Base-by-base conservation (phyloP, 2,329 filamentous ascomycete genomes). In the Paracoccidioides lutzii region DNA sequence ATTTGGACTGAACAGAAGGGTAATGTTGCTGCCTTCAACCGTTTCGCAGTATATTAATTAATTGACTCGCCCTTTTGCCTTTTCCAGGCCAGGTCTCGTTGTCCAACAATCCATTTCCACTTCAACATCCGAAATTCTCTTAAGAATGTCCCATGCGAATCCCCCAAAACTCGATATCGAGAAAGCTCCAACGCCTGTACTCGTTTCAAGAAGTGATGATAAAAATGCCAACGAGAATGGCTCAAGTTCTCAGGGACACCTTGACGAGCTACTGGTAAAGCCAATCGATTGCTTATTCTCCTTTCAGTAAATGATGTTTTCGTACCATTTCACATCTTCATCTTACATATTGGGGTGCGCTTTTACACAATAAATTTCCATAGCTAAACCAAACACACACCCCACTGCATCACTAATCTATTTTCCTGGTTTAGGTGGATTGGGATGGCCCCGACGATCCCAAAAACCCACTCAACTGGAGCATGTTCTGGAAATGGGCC, bases 401-500 rank as follows among this genome's bases (percentile, higher is more conserved):
- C 28, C 10, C 12, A 32, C 28, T 6, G 32, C 44, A 50, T 50
- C n/a, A 15, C 48, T 50, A 50, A 50, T 50, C 35, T 37, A 3
- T 10, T 12, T 50, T 5, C 33, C 10, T 32, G 10, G 6, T 2
- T 45, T 37, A 55, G 54, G 76, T 85, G 9, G 76, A 75, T 55
- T 86, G 81, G 79, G 79, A 84, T 59, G 75, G 78, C 0, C 75
- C 77, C 0, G 67, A 79, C 55, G 81, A 83, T 55, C 76, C 77
- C 1, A 67, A 74, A 38, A 82, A 84, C 57, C 82, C 83, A 0
- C 67, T 78, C 59, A 86, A 85, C 64, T 86, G 81, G 81, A 62
- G 73, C 2, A 62, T 61, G 0, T 59, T 57, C 7, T 71, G 69
- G 60, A 81, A 79, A 65, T 62, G 62, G 3, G 63, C 80, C 1